A percentile compares a stretch with the other conserved stretches of the same genome.
Evolutionary conservation across 805 yeast species (phyloP).

Genomic region (Myxozyma neotropica): DNA sequence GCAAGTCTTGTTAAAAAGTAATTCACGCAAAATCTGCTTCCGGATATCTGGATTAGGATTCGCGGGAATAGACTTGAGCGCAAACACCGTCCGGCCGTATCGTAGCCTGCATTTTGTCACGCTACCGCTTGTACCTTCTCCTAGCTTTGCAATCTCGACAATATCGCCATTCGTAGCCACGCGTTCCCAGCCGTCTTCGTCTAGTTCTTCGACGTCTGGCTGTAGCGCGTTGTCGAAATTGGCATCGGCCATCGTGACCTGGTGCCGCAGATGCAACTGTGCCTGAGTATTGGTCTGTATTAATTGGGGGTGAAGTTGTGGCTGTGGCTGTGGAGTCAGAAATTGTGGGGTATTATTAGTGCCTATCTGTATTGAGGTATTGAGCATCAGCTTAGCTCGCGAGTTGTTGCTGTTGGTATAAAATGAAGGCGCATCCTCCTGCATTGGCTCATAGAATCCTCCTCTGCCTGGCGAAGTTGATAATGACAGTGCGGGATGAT

Average conservation of each 20-base stretch:
- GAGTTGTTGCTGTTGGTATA: neutral
- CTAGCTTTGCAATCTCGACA: conserved; percentile 68
- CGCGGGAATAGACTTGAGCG: conserved; percentile 72
- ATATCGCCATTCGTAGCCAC: conserved; percentile 62
- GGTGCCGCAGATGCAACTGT: neutral
- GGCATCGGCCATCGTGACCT: neutral
- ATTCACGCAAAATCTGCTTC: conserved; percentile 85
- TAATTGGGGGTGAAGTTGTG: neutral
- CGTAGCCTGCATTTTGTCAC: conserved; percentile 76
- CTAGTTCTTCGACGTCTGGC: conserved; percentile 55
- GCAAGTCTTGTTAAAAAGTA: conserved; percentile 84
- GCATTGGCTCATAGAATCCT: neutral
- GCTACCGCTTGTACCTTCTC: conserved; percentile 95
- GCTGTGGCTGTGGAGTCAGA: neutral
- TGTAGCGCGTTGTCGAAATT: neutral
- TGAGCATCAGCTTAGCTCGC: neutral
- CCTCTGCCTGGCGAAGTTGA: neutral
- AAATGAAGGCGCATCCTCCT: conserved; percentile 4
- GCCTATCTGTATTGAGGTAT: neutral
- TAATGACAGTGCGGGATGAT: neutral
- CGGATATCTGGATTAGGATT: conserved; percentile 85
- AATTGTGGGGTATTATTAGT: neutral
- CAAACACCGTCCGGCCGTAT: conserved; percentile 68
- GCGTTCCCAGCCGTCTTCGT: conserved; percentile 74
- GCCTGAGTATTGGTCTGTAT: no score